These are phyloP conservation scores for Venturia pyrina DNA, from an alignment of 2,329 filamentous ascomycete genomes.

Conservation along the genomic window DNA sequence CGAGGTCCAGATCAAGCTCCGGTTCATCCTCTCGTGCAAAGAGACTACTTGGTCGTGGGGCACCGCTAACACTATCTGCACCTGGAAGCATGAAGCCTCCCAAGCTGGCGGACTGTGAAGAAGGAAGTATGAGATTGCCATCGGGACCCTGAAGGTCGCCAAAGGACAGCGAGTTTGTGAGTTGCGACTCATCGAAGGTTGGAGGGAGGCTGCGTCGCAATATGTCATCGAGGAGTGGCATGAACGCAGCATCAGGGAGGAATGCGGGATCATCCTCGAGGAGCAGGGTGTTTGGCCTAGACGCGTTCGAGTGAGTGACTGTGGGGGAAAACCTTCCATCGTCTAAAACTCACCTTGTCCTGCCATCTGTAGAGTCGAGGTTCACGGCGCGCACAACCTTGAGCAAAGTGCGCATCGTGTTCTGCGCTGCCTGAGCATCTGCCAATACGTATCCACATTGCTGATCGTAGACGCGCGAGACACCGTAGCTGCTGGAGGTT, in stretches of 20 bases:
- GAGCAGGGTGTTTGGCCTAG: conserved; percentile 64
- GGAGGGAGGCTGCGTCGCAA: conserved; percentile 25
- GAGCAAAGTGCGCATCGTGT: conserved; percentile 60
- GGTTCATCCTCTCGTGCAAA: conserved; percentile 17
- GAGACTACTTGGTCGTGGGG: conserved; percentile 36
- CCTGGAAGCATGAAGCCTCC: conserved; percentile 32
- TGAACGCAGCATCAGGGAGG: conserved; percentile 53
- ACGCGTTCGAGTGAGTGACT: conserved; percentile 3
- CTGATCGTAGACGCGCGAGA: conserved; percentile 75
- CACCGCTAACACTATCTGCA: conserved; percentile 19
- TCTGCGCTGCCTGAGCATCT: conserved; percentile 67
- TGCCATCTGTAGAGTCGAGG: conserved; percentile 56
- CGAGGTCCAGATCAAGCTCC: conserved; percentile 19
- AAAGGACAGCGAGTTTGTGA: neutral
- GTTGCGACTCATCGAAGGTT: neutral
- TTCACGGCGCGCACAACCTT: conserved; percentile 47
- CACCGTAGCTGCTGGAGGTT: conserved; percentile 49
- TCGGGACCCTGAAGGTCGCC: neutral
- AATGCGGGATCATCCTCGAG: conserved; percentile 79
- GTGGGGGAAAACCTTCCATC: neutral
- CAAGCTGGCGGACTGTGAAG: conserved; percentile 18
- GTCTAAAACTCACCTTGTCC: neutral
- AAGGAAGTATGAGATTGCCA: neutral
- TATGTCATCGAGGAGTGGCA: conserved; percentile 47
- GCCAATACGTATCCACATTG: conserved; percentile 79